A percentile compares a stretch with the other conserved stretches of the same genome.
These are phyloP conservation scores for Penicillium waksmanii DNA, from an alignment of 495 filamentous ascomycete species.

Conservation along the genomic window DNA sequence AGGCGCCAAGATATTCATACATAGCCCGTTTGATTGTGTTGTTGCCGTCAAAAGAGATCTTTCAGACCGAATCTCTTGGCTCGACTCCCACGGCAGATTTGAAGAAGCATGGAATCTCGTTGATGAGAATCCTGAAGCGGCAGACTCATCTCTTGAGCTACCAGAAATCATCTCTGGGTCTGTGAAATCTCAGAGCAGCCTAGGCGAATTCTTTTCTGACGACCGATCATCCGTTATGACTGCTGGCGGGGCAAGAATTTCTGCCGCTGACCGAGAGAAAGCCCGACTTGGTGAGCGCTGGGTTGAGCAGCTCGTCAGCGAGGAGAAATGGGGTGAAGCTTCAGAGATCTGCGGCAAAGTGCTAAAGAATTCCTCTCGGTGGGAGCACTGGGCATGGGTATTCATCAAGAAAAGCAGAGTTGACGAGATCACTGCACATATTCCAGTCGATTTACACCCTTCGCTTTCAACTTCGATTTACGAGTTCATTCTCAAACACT, in stretches of 20 bases:
- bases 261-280: conserved; percentile 85
- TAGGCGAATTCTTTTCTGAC: conserved; percentile 80
- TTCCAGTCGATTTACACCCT: conserved; percentile 77
- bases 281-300: conserved; percentile 89
- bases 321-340: conserved; percentile 74
- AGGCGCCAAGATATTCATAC: conserved; percentile 91
- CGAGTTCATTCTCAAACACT: conserved; percentile 83
- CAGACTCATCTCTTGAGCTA: conserved; percentile 32
- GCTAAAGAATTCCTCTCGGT: conserved; percentile 72
- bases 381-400: conserved; percentile 93
- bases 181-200: conserved; percentile 55
- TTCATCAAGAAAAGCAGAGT: conserved; percentile 84
- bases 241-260: conserved; percentile 44
- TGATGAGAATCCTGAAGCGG: conserved; percentile 73
- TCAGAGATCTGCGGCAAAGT: conserved; percentile 80
- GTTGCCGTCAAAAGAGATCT: conserved; percentile 84
- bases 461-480: conserved; percentile 83
- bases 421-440: conserved; percentile 84
- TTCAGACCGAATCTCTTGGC: conserved; percentile 81
- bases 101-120: conserved; percentile 86
- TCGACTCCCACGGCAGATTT: conserved; percentile 77
- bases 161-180: conserved; percentile 61
- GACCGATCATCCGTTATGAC: conserved; percentile 66
- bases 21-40: conserved; percentile 94
- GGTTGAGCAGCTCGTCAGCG: conserved; percentile 79